Evolutionary conservation across 352 stramenopile species (phyloP).

Genomic region (Blastocystis sp.): DNA sequence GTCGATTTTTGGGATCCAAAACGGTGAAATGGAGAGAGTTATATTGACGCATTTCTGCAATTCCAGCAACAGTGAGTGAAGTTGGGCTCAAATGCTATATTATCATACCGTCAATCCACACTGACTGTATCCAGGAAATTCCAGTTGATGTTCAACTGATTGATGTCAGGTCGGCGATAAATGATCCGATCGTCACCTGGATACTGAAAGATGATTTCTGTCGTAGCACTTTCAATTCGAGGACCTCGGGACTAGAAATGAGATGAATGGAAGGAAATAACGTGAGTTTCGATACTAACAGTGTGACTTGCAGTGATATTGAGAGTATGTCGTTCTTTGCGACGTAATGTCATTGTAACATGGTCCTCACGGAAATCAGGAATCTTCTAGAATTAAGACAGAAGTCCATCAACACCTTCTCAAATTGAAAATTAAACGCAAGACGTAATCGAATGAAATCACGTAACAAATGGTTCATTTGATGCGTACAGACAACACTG

Average conservation of each 20-base stretch:
- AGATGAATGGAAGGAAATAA: background rate
- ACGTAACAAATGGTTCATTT: background rate
- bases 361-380: background rate
- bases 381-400: background rate
- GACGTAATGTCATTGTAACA: slow-evolving; percentile 7
- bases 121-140: slow-evolving; percentile 25
- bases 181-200: background rate
- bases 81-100: background rate
- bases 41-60: background rate
- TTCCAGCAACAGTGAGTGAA: background rate
- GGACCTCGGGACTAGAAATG: background rate
- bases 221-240: background rate
- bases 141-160: slow-evolving; percentile 24
- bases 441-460: slow-evolving; percentile 51
- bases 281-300: slow-evolving; percentile 13
- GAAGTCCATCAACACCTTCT: background rate
- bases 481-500: background rate
- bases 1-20: background rate
- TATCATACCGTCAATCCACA: background rate
- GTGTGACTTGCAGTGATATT: background rate
- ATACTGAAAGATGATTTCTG: slow-evolving; percentile 40
- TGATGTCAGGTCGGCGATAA: background rate
- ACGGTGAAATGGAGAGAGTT: slow-evolving; percentile 1
- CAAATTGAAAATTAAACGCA: slow-evolving; percentile 51
- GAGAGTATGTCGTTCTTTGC: background rate